Evolutionary conservation across 2,329 filamentous ascomycete genomes (phyloP), one percentile per base, ranked within the genome.

Genomic region (Botryotinia convoluta): DNA sequence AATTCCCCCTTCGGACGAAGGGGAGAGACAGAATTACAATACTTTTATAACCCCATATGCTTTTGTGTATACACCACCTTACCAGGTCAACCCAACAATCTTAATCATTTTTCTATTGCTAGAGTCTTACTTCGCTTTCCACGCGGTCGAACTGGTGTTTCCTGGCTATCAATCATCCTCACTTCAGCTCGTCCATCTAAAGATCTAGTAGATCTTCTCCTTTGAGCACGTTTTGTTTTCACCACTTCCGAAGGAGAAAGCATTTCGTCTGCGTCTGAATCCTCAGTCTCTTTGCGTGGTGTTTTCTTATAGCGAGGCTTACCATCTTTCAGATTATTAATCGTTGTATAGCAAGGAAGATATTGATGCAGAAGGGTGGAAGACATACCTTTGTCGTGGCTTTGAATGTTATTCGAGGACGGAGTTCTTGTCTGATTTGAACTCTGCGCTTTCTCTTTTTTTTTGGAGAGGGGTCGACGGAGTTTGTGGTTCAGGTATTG

Each of bases 301-400:
- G 39, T 20, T 61, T 70, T 70, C 32, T 70, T 70, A 22, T 70
- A 70, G 18, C 51, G 54, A 45, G n/a, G 39, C 18, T 45, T 44
- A 18, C 68, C 68, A 37, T 35, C 51, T 69, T 42, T 18, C 26
- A 26, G 20, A 26, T 42, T 37, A 39, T 69, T 6, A 60, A 22
- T n/a, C 12, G 14, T n/a, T 22, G 20, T 12, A 29, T 22, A 16
- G 26, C 37, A 14, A 54, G 2, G 9, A 6, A 29, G 5, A 54
- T 39, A 26, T 16, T 39, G 14, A 67, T 39, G 45, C 18, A 4
- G 51, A 35, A 69, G n/a, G n/a, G 20, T 16, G 12, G 62, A 45
- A 44, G 26, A 60, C 37, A 44, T 35, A 45, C 67, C 44, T 69
- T n/a, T 60, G 16, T 45, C 67, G 18, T 26, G 20, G 16, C 1